These are phyloP conservation scores for Botrytis pseudocinerea DNA, from an alignment of 2,329 filamentous ascomycete species.

Conservation along the genomic window DNA sequence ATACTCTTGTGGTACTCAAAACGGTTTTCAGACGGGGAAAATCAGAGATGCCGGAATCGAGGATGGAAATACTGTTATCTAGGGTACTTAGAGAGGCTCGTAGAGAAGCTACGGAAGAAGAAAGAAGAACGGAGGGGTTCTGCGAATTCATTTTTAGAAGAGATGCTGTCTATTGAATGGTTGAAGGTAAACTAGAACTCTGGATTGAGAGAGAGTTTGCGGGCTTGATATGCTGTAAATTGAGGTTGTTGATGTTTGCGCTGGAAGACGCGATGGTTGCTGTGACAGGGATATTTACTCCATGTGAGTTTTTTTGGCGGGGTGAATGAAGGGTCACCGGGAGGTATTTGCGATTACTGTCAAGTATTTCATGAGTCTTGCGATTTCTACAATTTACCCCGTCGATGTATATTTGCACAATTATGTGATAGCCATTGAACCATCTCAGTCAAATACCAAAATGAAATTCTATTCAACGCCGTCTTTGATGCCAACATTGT, in stretches of 20 bases:
- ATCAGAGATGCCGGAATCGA: slow-evolving; percentile 41
- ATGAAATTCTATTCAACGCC: neutral
- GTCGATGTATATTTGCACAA: neutral
- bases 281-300: slow-evolving; percentile 1
- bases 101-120: slow-evolving; percentile 39
- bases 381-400: neutral
- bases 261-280: slow-evolving; percentile 5
- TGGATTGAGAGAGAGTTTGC: no score
- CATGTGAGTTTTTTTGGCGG: neutral
- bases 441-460: neutral
- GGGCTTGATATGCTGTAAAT: neutral
- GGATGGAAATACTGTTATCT: slow-evolving; percentile 43
- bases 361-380: neutral
- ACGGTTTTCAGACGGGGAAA: slow-evolving; percentile 43
- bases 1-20: slow-evolving; percentile 41
- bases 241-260: neutral
- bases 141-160: slow-evolving; percentile 1
- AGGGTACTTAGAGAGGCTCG: slow-evolving; percentile 43
- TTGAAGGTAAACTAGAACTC: neutral
- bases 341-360: neutral
- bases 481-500: neutral
- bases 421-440: neutral
- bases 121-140: slow-evolving; percentile 25
- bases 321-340: slow-evolving; percentile 7
- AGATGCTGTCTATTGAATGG: no score